These are phyloP conservation scores for Eimeria brunetti DNA, from an alignment of 169 alveolate species.

Conservation along the genomic window DNA sequence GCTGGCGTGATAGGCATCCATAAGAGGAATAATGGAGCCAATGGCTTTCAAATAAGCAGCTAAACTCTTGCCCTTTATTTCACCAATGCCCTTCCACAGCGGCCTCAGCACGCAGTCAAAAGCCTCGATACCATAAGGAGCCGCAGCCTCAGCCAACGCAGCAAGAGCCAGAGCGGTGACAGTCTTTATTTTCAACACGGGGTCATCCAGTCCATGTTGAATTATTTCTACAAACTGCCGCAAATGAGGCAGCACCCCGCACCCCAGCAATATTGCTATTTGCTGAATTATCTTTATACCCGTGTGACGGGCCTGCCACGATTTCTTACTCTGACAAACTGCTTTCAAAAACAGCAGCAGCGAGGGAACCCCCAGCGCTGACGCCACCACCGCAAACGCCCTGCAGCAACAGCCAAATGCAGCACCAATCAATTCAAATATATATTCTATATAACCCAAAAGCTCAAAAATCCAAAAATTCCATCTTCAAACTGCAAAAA, in stretches of 20 bases:
- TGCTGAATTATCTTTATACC: slow-evolving; percentile 99
- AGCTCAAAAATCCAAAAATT: neutral
- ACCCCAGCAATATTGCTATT: slow-evolving; percentile 98
- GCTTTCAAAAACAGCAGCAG: slow-evolving; percentile 98
- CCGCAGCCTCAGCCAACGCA: slow-evolving; percentile 99
- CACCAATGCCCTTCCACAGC: slow-evolving; percentile 98
- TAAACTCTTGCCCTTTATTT: slow-evolving; percentile 97
- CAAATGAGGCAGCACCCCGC: slow-evolving; percentile 99
- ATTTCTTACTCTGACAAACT: slow-evolving; percentile 97
- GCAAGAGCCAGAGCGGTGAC: slow-evolving; percentile 99
- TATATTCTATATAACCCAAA: neutral
- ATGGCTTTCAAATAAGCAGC: slow-evolving; percentile 99
- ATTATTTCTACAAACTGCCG: slow-evolving; percentile 98
- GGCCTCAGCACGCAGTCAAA: slow-evolving; percentile 98
- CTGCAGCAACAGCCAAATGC: slow-evolving; percentile 73
- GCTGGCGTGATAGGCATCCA: slow-evolving; percentile 99
- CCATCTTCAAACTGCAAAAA: neutral
- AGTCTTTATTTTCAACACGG: slow-evolving; percentile 93
- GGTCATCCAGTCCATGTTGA: slow-evolving; percentile 98
- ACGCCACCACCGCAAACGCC: slow-evolving; percentile 99
- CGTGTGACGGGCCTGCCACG: slow-evolving; percentile 99
- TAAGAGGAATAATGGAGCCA: slow-evolving; percentile 98
- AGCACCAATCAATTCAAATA: neutral
- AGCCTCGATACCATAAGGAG: slow-evolving; percentile 99
- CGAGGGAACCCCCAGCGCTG: slow-evolving; percentile 99